phyloP scores from a whole-genome alignment of 768 basidiomycete genomes.

The Phlebiopsis flavidoalba region DNA sequence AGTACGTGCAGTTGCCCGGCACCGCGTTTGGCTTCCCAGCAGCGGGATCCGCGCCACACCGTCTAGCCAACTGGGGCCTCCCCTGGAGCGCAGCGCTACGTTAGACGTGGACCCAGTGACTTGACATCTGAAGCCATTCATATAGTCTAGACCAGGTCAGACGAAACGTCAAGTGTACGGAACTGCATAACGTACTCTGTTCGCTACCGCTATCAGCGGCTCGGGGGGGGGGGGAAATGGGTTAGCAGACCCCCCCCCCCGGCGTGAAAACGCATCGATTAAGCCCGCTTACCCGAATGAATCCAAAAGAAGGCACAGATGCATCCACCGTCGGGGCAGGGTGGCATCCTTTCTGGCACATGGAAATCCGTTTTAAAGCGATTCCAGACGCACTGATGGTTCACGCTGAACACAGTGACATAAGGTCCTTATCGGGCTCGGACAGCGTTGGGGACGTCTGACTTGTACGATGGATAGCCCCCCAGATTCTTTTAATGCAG shows the following conservation, averaged over 20 bases:
- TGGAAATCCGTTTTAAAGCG: conserved; percentile 53
- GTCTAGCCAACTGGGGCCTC: conserved; percentile 55
- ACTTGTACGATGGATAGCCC: conserved; percentile 64
- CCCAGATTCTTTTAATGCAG: too few species aligned
- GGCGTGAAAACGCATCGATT: conserved; percentile 4
- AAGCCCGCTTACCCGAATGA: conserved; percentile 36
- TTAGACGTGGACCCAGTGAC: conserved; percentile 48
- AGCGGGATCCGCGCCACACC: conserved; percentile 56
- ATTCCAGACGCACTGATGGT: conserved; percentile 65
- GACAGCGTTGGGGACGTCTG: conserved; percentile 41
- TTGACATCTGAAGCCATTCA: conserved; percentile 72
- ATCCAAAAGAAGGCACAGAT: conserved; percentile 67
- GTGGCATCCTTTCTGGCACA: conserved; percentile 56
- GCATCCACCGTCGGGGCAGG: conserved; percentile 56
- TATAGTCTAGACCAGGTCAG: conserved; percentile 41
- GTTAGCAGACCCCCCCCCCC: too few species aligned
- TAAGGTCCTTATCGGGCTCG: conserved; percentile 59
- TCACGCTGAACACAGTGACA: conserved; percentile 63
- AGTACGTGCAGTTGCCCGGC: conserved; percentile 64
- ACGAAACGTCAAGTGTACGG: not conserved
- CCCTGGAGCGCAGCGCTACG: conserved; percentile 46
- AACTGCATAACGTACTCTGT: conserved; percentile 23
- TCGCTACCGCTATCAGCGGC: conserved; percentile 29
- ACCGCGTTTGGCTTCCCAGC: conserved; percentile 37
- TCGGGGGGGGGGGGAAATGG: not conserved